phyloP scores from a whole-genome alignment of 805 yeast species.

The Ogataea nonfermentans region DNA sequence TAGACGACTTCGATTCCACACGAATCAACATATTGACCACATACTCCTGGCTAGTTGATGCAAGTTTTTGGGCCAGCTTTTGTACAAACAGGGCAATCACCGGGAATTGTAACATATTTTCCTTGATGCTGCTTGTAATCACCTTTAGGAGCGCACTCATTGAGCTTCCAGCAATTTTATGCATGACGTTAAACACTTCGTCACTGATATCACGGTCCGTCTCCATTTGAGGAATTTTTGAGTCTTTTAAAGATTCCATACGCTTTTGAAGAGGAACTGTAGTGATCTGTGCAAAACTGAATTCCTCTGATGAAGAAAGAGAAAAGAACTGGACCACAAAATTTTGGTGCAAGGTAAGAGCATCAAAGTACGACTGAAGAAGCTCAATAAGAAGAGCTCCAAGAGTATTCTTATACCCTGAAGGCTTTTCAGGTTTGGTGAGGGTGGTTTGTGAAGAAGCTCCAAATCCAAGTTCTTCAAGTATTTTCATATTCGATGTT shows the following conservation, averaged over 20 bases:
- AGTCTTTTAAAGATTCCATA: slow-evolving; percentile 16
- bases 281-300: slow-evolving; percentile 42
- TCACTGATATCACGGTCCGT: slow-evolving; percentile 33
- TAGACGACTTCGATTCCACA: slow-evolving; percentile 48
- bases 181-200: slow-evolving; percentile 29
- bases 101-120: slow-evolving; percentile 42
- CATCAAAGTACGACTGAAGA: slow-evolving; percentile 15
- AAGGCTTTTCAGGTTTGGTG: slow-evolving; percentile 1
- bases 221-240: slow-evolving; percentile 21
- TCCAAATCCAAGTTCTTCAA: slow-evolving; percentile 29
- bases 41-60: slow-evolving; percentile 64
- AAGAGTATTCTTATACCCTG: slow-evolving; percentile 1
- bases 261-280: slow-evolving; percentile 30
- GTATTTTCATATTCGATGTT: slow-evolving; percentile 20
- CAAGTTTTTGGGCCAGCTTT: slow-evolving; percentile 34
- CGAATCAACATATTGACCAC: slow-evolving; percentile 49
- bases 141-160: slow-evolving; percentile 31
- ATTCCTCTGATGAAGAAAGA: slow-evolving; percentile 40
- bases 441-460: slow-evolving; percentile 1
- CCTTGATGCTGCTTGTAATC: slow-evolving; percentile 36
- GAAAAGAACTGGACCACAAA: slow-evolving; percentile 44
- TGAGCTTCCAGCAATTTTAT: slow-evolving; percentile 29
- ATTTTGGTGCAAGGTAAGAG: slow-evolving; percentile 43
- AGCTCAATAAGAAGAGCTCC: slow-evolving; percentile 6
- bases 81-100: slow-evolving; percentile 44